A percentile compares a stretch with the other conserved stretches of the same genome.
Evolutionary conservation across 2,329 filamentous ascomycete species (phyloP).

Genomic region (Tolypocladium tundrense): DNA sequence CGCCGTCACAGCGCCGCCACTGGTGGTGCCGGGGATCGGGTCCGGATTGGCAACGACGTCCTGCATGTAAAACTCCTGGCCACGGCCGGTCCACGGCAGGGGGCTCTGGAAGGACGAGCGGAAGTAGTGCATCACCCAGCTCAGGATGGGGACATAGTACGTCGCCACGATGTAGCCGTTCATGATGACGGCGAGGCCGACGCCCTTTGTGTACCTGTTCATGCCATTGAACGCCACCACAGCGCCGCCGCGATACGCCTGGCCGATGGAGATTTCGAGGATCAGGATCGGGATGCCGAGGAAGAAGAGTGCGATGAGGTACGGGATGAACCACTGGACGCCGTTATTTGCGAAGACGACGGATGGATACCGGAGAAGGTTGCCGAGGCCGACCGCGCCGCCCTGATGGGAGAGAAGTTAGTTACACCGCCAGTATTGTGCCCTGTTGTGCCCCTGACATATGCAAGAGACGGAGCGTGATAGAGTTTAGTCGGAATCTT

Average conservation of each 20-base stretch:
- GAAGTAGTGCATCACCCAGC: conserved; percentile 48
- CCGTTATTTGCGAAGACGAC: conserved; percentile 47
- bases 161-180: conserved; percentile 38
- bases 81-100: conserved; percentile 33
- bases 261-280: conserved; percentile 56
- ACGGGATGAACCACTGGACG: conserved; percentile 46
- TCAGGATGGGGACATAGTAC: conserved; percentile 45
- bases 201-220: conserved; percentile 36
- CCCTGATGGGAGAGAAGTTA: conserved; percentile 14
- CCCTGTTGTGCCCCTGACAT: too few species aligned
- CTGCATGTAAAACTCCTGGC: conserved; percentile 30
- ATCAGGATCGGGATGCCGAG: conserved; percentile 42
- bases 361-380: conserved; percentile 43
- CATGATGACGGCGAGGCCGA: conserved; percentile 38
- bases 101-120: conserved; percentile 40
- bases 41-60: conserved; percentile 24
- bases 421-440: not conserved
- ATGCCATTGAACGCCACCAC: conserved; percentile 40
- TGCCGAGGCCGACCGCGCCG: conserved; percentile 42
- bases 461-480: not conserved
- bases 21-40: not conserved
- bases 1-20: conserved; percentile 1
- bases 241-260: conserved; percentile 41
- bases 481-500: not conserved
- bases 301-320: conserved; percentile 37